phyloP scores from a whole-genome alignment of 108 stramenopile genomes.

The Nannochloropsis gaditana region DNA sequence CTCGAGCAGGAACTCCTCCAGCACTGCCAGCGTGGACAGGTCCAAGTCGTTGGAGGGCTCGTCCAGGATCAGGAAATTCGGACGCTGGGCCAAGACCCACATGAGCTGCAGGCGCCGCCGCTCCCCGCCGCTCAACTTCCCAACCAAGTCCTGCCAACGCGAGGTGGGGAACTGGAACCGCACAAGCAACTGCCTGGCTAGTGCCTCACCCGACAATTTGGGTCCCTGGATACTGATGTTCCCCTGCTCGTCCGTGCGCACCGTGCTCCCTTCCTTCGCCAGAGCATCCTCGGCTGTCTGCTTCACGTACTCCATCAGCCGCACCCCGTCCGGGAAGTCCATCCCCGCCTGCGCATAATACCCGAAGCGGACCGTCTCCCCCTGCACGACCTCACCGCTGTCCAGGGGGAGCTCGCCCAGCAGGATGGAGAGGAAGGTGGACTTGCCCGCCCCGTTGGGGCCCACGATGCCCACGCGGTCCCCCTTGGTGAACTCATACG shows the following conservation, averaged over 20 bases:
- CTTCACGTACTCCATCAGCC: slow-evolving; percentile 38
- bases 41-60: slow-evolving; percentile 55
- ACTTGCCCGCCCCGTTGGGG: slow-evolving; percentile 46
- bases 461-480: slow-evolving; percentile 50
- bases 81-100: slow-evolving; percentile 27
- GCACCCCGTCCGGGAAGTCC: slow-evolving; percentile 30
- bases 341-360: slow-evolving; percentile 49
- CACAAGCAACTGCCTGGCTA: slow-evolving; percentile 31
- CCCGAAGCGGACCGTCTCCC: slow-evolving; percentile 46
- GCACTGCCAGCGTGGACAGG: slow-evolving; percentile 26
- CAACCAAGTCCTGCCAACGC: slow-evolving; percentile 47
- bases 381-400: slow-evolving; percentile 36
- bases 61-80: slow-evolving; percentile 51
- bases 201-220: neutral
- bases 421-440: slow-evolving; percentile 45
- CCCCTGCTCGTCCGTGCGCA: neutral
- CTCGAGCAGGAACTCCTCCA: slow-evolving; percentile 51
- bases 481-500: slow-evolving; percentile 43
- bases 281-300: slow-evolving; percentile 22
- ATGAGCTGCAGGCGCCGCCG: slow-evolving; percentile 53
- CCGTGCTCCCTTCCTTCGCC: slow-evolving; percentile 14
- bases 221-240: neutral
- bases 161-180: slow-evolving; percentile 50
- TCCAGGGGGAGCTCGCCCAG: slow-evolving; percentile 37
- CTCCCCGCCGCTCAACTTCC: slow-evolving; percentile 51